Base-by-base conservation (phyloP, 331 rosid species). In the Prunus yedoensis region DNA sequence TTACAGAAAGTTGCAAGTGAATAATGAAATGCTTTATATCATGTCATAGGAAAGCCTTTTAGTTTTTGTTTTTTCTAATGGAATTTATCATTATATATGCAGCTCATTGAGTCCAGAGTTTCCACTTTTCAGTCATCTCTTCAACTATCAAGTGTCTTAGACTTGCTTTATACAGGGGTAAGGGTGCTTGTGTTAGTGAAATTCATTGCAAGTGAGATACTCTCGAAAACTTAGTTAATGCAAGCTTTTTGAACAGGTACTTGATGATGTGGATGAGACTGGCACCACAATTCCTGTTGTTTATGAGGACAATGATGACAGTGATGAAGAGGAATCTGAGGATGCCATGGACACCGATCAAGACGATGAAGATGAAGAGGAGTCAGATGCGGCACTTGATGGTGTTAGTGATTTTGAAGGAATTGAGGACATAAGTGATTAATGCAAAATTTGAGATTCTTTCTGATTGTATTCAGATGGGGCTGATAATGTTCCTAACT, bases 21-120 rank as follows among this genome's bases (percentile, higher is more conserved):
- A 30, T 18, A 9, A 41, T 18, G n/a, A 10, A 30, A 15, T 51
- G n/a, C 10, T 4, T 70, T 51, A n/a, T 14, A 32, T 20, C 46
- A 12, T 32, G n/a, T 17, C 21, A 1, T n/a, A 52, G 21, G 64
- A 70, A 49, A 69, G 17, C 7, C 12, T 5, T 45, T 3, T 70
- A 70, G 49, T 53, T 52, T 10, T 52, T 52, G 4, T 16, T 17
- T 8, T 61, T 14, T 18, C 21, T 57, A 56, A 72, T 45, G 3
- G 7, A 72, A 52, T 64, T 7, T n/a, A 35, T 82, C 61, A 0
- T 41, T 59, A 54, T 25, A 35, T 58, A 47, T 84, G 84, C 98
- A 90, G 96, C 83, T 93, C 58, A 85, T 91, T n/a, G 96, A 89
- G 60, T 83, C 93, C n/a, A 89, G 98, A 84, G 84, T 88, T 66